phyloP scores from a whole-genome alignment of 2,329 filamentous ascomycete genomes.

The Neoascochyta sp. region DNA sequence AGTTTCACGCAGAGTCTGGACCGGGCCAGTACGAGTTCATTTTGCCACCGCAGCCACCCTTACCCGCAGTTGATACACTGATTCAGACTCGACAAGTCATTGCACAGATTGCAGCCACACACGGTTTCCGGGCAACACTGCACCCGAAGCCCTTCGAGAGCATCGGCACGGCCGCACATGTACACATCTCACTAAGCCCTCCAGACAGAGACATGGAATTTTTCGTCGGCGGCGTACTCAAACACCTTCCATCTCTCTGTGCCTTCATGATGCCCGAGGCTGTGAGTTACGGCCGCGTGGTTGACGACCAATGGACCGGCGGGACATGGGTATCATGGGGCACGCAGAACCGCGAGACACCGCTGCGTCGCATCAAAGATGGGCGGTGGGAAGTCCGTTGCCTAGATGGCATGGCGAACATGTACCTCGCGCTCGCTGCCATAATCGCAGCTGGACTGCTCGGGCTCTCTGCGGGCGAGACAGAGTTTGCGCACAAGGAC shows the following conservation, averaged over 20 bases:
- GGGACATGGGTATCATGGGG: constrained; percentile 78
- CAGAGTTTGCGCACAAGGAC: constrained; percentile 54
- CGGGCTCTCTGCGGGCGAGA: constrained; percentile 48
- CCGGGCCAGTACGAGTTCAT: constrained; percentile 76
- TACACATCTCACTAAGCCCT: constrained; percentile 64
- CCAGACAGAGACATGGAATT: constrained; percentile 58
- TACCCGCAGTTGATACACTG: constrained; percentile 68
- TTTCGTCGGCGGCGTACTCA: constrained; percentile 65
- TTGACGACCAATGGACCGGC: constrained; percentile 71
- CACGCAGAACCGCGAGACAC: constrained; percentile 73
- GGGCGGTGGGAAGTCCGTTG: constrained; percentile 76
- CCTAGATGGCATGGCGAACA: constrained; percentile 75
- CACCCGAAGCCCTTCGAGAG: constrained; percentile 65
- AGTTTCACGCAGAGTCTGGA: constrained; percentile 71
- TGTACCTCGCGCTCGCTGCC: constrained; percentile 65
- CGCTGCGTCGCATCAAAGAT: constrained; percentile 62
- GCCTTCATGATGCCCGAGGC: constrained; percentile 66
- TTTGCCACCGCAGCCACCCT: constrained; percentile 58
- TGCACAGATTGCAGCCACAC: constrained; percentile 57
- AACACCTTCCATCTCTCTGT: constrained; percentile 61
- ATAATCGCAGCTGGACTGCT: constrained; percentile 58
- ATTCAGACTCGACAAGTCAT: constrained; percentile 69
- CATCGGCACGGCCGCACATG: constrained; percentile 65
- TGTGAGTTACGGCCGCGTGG: constrained; percentile 65
- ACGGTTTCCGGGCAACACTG: constrained; percentile 65